Base-by-base conservation (phyloP, 164 flowering plant genomes). In the Vitis labrusca region DNA sequence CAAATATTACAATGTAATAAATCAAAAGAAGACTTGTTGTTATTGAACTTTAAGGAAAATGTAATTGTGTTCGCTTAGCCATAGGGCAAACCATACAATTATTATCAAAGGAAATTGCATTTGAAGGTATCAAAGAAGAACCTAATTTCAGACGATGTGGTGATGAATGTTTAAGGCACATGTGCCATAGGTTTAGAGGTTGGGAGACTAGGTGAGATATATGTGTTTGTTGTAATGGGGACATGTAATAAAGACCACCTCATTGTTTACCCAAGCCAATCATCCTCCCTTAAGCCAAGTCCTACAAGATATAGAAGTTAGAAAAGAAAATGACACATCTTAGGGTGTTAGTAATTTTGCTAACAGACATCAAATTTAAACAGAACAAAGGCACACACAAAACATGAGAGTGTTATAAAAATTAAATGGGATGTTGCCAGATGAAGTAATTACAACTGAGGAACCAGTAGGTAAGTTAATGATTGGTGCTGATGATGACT, bases 241-340 rank as follows among this genome's bases (percentile, higher is more conserved):
- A 10, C 49, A 58, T 58, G 69, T 74, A 57, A 59, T 74, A 68
- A 13, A 74, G 72, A 69, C 72, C 54, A 57, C 64, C 64, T 53
- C 30, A 48, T 29, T 58, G 44, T 68, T 64, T 69, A 69, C 69
- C 55, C 69, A n/a, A 50, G 12, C 64, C 70, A 69, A 69, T 64
- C 66, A 49, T 50, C 69, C 1, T 19, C 23, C 23, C 1, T 48
- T 50, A 32, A 5, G 27, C 48, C 51, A 58, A 60, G 66, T 69
- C 69, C 49, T 52, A 68, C 5, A 74, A 64, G 2, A 54, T 19
- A 50, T 52, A 74, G 15, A 23, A 65, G 10, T 11, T 14, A 13
- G 58, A 65, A 17, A 53, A 69, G 1, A 74, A 61, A 15, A 27
- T 47, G 37, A 13, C 60, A 16, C 14, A 59, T 59, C 70, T 23